Conservation (phyloP, 352 stramenopile species). For the Phytopythium oedochilum region DNA sequence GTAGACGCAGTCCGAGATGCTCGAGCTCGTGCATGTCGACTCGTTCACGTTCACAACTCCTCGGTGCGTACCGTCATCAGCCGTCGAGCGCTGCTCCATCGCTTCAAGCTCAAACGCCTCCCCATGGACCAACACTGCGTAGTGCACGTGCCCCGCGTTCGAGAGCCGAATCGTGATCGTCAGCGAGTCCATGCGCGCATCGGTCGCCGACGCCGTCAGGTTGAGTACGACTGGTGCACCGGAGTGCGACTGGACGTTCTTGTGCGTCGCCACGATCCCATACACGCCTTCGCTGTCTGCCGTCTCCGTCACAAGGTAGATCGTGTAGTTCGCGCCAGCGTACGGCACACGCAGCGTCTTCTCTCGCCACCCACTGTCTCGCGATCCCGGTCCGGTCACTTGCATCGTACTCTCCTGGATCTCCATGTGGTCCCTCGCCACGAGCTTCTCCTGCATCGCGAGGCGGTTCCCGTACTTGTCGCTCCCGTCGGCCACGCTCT, state of each 20-base stretch:
- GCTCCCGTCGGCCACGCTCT: conserved; percentile 36
- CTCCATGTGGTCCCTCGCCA: conserved; percentile 29
- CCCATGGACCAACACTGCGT: conserved; percentile 37
- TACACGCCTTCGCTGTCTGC: conserved; percentile 62
- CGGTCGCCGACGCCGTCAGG: conserved; percentile 34
- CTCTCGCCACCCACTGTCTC: conserved; percentile 44
- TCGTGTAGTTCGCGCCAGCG: conserved; percentile 53
- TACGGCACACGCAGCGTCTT: conserved; percentile 49
- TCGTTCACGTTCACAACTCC: conserved; percentile 11
- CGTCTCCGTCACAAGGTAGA: conserved; percentile 76
- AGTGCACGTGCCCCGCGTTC: conserved; percentile 57
- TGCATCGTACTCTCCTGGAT: conserved; percentile 25
- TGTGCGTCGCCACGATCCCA: conserved; percentile 56
- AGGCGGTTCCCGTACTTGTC: conserved; percentile 62
- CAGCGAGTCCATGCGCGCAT: conserved; percentile 69
- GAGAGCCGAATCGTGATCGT: conserved; percentile 42
- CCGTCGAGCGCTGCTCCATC: not conserved
- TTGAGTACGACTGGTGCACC: conserved; percentile 31
- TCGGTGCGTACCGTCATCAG: not conserved
- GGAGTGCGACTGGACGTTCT: conserved; percentile 45
- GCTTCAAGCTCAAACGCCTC: conserved; percentile 11
- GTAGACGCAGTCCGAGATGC: not conserved
- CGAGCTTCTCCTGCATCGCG: conserved; percentile 47
- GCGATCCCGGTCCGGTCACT: conserved; percentile 4
- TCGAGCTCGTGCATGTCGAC: not conserved